Evolutionary conservation across 768 basidiomycete species (phyloP), one percentile per base, ranked within the genome.

Genomic region (Hypsizygus marmoreus): DNA sequence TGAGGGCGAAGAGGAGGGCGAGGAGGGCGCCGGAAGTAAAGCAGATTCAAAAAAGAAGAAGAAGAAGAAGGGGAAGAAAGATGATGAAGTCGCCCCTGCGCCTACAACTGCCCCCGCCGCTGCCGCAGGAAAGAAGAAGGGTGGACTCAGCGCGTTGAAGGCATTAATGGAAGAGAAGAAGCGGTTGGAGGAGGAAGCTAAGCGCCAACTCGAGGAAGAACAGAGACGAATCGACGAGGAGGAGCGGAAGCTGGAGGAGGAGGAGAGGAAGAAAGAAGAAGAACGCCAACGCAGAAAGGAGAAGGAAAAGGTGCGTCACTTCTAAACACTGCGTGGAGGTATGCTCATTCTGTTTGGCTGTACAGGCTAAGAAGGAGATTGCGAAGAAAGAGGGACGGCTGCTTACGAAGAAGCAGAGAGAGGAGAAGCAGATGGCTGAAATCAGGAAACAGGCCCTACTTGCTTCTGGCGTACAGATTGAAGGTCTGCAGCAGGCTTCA

Each of bases 371-470:
- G 67, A 84, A 83, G 40, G 95, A 97, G 57, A 63, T 88, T 40
- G 86, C 89, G 11, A 92, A 89, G 77, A 95, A 94, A 64, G 95
- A 98, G 69, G 97, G 97, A 17, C 82, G 88, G 35, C 71, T 95
- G 19, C 76, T 98, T 39, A 98, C 95, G n/a, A 94, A 95, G 67
- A 97, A 95, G 68, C 95, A 98, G 65, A 95, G 93, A 67, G 88
- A 91, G 60, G 95, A 97, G 64, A 85, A 79, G 56, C 89, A 88
- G 16, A 88, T 84, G 54, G 94, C 92, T 2, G 95, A 97, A 64
- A 81, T 91, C 23, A 85, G 94, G 45, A 89, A 84, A 62, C 82
- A 95, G 62, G 95, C 95, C 2, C 79, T 98, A 41, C 75, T 98
- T 39, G 87, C 90, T 14, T 88, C 90, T 26, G 94, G 93, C 39